phyloP scores from a whole-genome alignment of 1,139 yeast species.

The Kluyveromyces sp. region DNA sequence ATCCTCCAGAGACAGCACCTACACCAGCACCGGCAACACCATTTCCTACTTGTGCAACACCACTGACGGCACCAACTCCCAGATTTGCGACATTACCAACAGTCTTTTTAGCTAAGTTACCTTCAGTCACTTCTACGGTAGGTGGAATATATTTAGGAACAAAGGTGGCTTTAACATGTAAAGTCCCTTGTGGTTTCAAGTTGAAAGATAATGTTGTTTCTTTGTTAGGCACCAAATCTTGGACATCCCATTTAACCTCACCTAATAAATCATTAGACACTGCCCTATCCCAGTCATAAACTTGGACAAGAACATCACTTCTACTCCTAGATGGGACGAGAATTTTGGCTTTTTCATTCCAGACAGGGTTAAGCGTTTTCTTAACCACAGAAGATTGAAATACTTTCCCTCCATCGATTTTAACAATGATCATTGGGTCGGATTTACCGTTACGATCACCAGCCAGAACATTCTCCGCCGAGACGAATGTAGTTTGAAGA shows the following conservation, averaged over 20 bases:
- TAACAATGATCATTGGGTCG: constrained; percentile 54
- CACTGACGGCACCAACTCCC: constrained; percentile 33
- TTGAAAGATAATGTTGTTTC: constrained; percentile 41
- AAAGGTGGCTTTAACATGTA: constrained; percentile 47
- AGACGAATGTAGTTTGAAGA: constrained; percentile 46
- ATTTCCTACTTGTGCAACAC: constrained; percentile 31
- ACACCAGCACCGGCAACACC: constrained; percentile 31
- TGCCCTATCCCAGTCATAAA: constrained; percentile 72
- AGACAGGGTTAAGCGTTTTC: constrained; percentile 59
- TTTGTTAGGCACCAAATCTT: constrained; percentile 39
- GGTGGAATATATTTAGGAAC: constrained; percentile 65
- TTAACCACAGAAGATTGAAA: constrained; percentile 54
- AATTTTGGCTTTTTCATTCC: constrained; percentile 57
- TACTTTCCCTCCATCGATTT: constrained; percentile 46
- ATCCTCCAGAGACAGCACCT: constrained; percentile 34
- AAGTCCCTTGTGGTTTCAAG: constrained; percentile 54
- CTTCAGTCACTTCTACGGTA: constrained; percentile 38
- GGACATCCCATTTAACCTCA: constrained; percentile 41
- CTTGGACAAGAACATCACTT: constrained; percentile 40
- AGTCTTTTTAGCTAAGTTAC: constrained; percentile 39
- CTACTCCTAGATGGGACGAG: constrained; percentile 59
- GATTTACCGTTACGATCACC: constrained; percentile 70
- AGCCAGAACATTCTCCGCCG: constrained; percentile 46
- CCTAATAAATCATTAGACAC: constrained; percentile 61
- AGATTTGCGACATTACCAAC: constrained; percentile 36